Evolutionary conservation across 1,139 yeast genomes (phyloP).

Genomic region (Barnettozyma hawaiiensis): DNA sequence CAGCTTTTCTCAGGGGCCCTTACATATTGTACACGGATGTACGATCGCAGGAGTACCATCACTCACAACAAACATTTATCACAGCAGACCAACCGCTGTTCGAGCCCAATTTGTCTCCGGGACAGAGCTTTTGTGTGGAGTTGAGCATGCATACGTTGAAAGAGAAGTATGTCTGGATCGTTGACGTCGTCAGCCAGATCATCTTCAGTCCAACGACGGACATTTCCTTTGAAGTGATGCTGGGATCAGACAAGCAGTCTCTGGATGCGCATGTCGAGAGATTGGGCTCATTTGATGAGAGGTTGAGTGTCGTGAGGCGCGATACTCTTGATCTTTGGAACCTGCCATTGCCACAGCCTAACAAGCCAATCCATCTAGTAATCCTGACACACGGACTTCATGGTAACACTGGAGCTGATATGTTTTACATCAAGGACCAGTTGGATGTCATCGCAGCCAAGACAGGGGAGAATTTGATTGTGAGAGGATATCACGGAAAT

Average conservation of each 20-base stretch:
- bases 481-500: constrained; percentile 79
- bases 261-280: constrained; percentile 26
- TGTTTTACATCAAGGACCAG: constrained; percentile 79
- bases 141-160: constrained; percentile 40
- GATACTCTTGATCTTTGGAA: constrained; percentile 78
- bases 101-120: constrained; percentile 72
- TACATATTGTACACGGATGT: constrained; percentile 84
- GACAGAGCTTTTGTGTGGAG: constrained; percentile 52
- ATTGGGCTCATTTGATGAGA: constrained; percentile 23
- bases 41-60: constrained; percentile 56
- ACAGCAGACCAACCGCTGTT: constrained; percentile 71
- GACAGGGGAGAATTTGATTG: constrained; percentile 59
- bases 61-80: constrained; percentile 48
- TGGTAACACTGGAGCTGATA: constrained; percentile 83
- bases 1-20: constrained; percentile 90
- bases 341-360: constrained; percentile 40
- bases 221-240: constrained; percentile 61
- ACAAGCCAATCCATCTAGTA: constrained; percentile 62
- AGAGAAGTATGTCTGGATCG: constrained; percentile 60
- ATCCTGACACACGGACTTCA: constrained; percentile 88
- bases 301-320: constrained; percentile 43
- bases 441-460: constrained; percentile 48
- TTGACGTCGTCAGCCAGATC: constrained; percentile 83
- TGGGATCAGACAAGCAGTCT: constrained; percentile 47
- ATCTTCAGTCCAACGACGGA: constrained; percentile 67